Evolutionary conservation across 108 stramenopile species (phyloP), one percentile per base, ranked within the genome.

Genomic region (Nitzschia putrida): DNA sequence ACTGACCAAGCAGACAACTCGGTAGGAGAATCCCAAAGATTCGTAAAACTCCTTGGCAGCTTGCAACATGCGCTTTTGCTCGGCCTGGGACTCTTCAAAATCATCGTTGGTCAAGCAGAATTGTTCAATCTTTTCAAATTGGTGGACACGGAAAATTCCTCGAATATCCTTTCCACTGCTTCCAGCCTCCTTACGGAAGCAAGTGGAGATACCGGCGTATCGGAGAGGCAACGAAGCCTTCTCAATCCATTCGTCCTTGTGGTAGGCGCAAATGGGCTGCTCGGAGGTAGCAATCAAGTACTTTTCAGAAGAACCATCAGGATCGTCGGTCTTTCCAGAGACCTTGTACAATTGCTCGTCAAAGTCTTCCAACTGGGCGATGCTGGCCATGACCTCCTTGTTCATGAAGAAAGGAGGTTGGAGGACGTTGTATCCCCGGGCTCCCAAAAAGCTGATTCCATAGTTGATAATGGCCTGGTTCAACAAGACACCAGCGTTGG

Each of bases 91-190:
- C 57, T 77, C 81, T 71, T 97, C 97, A 50, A 98, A 81, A 61
- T 97, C 96, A 70, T 97, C 96, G 51, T 85, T 90, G 39, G 94
- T 95, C 52, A 99, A 79, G 70, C 94, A 95, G 82, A 99, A 99
- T 81, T 99, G 99, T 80, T 99, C 99, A 66, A 99, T 94, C 91
- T 99, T 99, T 75, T 99, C 98, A 82, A 99, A 99, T 80, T 99
- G 99, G 80, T 99, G 99, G 7, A 99, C 99, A 22, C 99, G 95
- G 78, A 99, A 99, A 71, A 99, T 99, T 29, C 99, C 99, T 72
- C 99, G 97, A 66, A 97, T 97, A 74, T 99, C 99, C 79, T 91
- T 92, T 42, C 99, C 99, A 59, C 89, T 90, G 22, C 87, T 84
- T 13, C 99, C 99, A 25, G 99, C 99, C 86, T 99, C 99, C 87